Conservation (phyloP, 1,139 yeast genomes). For the Pichia sp. region DNA sequence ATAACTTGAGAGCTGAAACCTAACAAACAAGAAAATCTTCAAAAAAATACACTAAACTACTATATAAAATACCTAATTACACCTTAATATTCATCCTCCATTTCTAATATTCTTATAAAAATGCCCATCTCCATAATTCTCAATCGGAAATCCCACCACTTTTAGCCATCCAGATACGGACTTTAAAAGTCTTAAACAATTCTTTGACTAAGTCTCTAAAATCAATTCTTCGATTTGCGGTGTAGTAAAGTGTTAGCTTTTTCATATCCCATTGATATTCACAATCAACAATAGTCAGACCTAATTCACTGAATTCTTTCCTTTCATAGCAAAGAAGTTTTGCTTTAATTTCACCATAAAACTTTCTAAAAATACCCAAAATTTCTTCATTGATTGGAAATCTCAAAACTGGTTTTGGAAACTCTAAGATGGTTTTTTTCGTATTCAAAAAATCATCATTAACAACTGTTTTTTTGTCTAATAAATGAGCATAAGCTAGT, state of each 20-base stretch:
- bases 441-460: constrained; percentile 19
- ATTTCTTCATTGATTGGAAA: constrained; percentile 58
- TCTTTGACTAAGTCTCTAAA: constrained; percentile 90
- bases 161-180: constrained; percentile 94
- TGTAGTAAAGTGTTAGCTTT: constrained; percentile 85
- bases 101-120: too few species aligned
- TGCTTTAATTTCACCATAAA: constrained; percentile 68
- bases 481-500: constrained; percentile 44
- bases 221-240: constrained; percentile 74
- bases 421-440: constrained; percentile 39
- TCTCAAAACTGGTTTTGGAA: constrained; percentile 71
- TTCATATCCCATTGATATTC: constrained; percentile 95
- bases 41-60: too few species aligned
- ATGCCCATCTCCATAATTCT: too few species aligned
- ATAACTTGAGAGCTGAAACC: too few species aligned
- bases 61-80: too few species aligned
- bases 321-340: constrained; percentile 53
- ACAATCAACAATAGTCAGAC: constrained; percentile 39
- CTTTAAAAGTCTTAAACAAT: constrained; percentile 85
- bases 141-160: constrained; percentile 33
- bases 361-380: constrained; percentile 48
- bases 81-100: too few species aligned
- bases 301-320: constrained; percentile 35
- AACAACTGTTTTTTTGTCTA: constrained; percentile 51
- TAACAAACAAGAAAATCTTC: too few species aligned